Evolutionary conservation across 2,329 filamentous ascomycete genomes (phyloP).

Genomic region (Triangularia verruculosa): DNA sequence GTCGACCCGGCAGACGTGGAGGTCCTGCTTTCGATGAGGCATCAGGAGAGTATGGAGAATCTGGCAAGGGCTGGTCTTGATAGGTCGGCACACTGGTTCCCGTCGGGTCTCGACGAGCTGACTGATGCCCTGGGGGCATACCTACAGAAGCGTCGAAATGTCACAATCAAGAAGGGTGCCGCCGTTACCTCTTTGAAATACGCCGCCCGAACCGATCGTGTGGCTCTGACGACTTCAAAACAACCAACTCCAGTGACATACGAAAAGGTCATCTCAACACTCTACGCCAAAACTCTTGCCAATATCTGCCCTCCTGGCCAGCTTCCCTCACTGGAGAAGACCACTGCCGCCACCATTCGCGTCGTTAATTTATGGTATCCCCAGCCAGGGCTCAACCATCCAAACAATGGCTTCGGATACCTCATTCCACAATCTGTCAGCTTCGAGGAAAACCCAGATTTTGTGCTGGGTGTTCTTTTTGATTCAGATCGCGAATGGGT

Average conservation of each 20-base stretch:
- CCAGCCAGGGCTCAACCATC: constrained; percentile 57
- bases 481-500: constrained; percentile 61
- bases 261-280: constrained; percentile 64
- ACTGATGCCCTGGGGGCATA: constrained; percentile 50
- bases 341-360: constrained; percentile 76
- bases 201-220: constrained; percentile 33
- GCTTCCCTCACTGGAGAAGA: constrained; percentile 50
- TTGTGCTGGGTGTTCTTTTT: constrained; percentile 80
- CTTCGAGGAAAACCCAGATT: constrained; percentile 33
- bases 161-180: constrained; percentile 52
- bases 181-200: constrained; percentile 48
- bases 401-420: constrained; percentile 79
- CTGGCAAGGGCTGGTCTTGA: background rate
- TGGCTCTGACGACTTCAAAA: constrained; percentile 40
- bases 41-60: background rate
- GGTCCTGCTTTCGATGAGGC: background rate
- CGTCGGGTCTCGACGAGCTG: constrained; percentile 62
- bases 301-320: constrained; percentile 33
- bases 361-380: constrained; percentile 87
- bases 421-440: constrained; percentile 69
- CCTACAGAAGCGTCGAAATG: constrained; percentile 53
- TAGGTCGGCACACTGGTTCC: constrained; percentile 39
- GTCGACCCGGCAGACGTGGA: background rate
- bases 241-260: constrained; percentile 33
- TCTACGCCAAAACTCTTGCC: constrained; percentile 49